phyloP scores from a whole-genome alignment of 2,329 filamentous ascomycete genomes.

The Pseudocercospora fuligena region DNA sequence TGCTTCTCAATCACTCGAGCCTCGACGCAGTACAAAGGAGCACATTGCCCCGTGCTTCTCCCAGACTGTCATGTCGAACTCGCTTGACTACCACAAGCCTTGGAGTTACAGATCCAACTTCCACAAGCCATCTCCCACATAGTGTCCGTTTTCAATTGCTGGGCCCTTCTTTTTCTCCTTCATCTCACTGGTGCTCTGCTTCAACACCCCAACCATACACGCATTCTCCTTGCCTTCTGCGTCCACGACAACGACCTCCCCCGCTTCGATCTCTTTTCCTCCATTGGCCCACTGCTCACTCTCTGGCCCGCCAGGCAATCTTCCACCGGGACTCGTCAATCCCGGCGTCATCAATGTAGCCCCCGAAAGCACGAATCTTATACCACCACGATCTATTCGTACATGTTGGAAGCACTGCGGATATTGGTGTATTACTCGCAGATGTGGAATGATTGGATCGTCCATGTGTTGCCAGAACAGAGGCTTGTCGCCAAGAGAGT shows the following conservation, averaged over 20 bases:
- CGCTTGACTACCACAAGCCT: neutral
- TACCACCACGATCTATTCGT: slow-evolving; percentile 92
- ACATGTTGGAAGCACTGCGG: slow-evolving; percentile 81
- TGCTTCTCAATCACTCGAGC: neutral
- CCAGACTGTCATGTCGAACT: neutral
- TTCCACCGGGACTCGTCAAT: slow-evolving; percentile 79
- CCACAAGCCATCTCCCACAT: slow-evolving; percentile 93
- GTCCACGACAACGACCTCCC: slow-evolving; percentile 83
- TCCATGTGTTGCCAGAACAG: slow-evolving; percentile 90
- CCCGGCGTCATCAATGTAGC: slow-evolving; percentile 97
- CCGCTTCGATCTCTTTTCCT: slow-evolving; percentile 73
- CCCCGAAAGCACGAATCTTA: slow-evolving; percentile 92
- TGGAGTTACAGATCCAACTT: slow-evolving; percentile 59
- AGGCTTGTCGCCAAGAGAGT: slow-evolving; percentile 76
- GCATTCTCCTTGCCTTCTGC: slow-evolving; percentile 94
- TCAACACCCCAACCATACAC: slow-evolving; percentile 83
- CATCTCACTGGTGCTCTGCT: slow-evolving; percentile 85
- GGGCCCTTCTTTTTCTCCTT: slow-evolving; percentile 94
- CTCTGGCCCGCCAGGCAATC: slow-evolving; percentile 65
- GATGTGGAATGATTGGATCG: slow-evolving; percentile 81
- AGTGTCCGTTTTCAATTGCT: slow-evolving; percentile 92
- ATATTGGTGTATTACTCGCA: slow-evolving; percentile 87
- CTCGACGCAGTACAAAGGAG: neutral
- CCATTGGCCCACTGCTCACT: slow-evolving; percentile 53
- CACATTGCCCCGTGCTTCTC: neutral